Percentiles rank a stretch among this genome's conserved stretches.
These are phyloP conservation scores for Sporisorium sorghi DNA, from an alignment of 1,284 basidiomycete genomes.

Conservation along the genomic window DNA sequence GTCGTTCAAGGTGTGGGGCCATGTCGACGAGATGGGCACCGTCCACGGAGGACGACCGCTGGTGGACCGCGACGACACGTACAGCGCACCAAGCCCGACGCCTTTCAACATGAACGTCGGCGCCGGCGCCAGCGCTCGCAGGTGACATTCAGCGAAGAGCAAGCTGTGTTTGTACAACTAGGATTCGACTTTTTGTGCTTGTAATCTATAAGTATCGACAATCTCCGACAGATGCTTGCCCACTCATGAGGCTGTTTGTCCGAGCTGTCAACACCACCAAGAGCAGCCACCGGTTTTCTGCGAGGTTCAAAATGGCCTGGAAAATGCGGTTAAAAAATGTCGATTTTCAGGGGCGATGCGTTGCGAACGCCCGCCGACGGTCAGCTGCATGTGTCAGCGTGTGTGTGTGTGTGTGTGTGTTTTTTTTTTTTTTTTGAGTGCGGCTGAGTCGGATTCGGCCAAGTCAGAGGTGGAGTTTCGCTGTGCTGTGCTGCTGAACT, in stretches of 20 bases:
- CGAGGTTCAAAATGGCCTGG: background rate
- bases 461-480: constrained; percentile 9
- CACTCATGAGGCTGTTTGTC: background rate
- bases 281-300: no score
- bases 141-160: no score
- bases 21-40: constrained; percentile 59
- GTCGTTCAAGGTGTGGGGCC: constrained; percentile 49
- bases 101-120: constrained; percentile 50
- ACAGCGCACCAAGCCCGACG: constrained; percentile 60
- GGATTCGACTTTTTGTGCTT: background rate
- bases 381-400: no score
- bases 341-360: constrained; percentile 7
- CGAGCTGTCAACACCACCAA: background rate
- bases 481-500: no score
- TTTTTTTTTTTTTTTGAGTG: no score
- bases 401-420: no score
- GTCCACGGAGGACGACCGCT: constrained; percentile 58
- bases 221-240: background rate
- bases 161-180: constrained; percentile 9
- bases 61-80: constrained; percentile 59
- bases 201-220: background rate
- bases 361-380: no score
- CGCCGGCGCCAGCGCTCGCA: constrained; percentile 13
- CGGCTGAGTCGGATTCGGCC: background rate
- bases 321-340: background rate